These are phyloP conservation scores for Tulasnella sp. DNA, from an alignment of 768 basidiomycete species.

Conservation along the genomic window DNA sequence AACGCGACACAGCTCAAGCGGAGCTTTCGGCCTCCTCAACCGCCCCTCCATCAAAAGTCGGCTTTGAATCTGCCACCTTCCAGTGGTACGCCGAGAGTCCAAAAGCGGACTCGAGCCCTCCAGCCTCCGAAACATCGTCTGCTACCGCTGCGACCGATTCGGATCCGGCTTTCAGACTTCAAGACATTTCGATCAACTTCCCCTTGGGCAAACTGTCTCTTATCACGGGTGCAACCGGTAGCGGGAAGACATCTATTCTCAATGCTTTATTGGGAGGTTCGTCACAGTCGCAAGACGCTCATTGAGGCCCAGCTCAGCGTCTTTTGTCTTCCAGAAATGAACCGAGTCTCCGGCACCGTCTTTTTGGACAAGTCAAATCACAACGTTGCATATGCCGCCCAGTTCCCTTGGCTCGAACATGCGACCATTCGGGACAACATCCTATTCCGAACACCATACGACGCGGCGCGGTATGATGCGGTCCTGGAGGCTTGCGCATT, in stretches of 20 bases:
- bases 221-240: constrained; percentile 62
- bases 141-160: neutral
- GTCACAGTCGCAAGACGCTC: constrained; percentile 29
- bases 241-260: constrained; percentile 65
- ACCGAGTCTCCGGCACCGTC: constrained; percentile 54
- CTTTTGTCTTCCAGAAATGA: constrained; percentile 49
- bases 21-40: constrained; percentile 4
- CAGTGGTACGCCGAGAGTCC: constrained; percentile 48
- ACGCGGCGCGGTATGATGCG: constrained; percentile 58
- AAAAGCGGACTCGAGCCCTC: neutral
- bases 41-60: constrained; percentile 40
- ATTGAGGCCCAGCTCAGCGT: neutral
- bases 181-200: constrained; percentile 56
- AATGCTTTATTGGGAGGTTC: constrained; percentile 64
- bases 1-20: constrained; percentile 35
- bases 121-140: neutral
- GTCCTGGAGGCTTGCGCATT: constrained; percentile 76
- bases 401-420: constrained; percentile 62
- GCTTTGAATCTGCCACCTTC: constrained; percentile 55
- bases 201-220: constrained; percentile 56
- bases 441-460: constrained; percentile 59
- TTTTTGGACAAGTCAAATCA: constrained; percentile 54
- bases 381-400: constrained; percentile 54
- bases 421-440: constrained; percentile 81
- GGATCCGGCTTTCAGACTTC: constrained; percentile 48